phyloP scores from a whole-genome alignment of 73 alveolate genomes.

The Symbiodinium natans region DNA sequence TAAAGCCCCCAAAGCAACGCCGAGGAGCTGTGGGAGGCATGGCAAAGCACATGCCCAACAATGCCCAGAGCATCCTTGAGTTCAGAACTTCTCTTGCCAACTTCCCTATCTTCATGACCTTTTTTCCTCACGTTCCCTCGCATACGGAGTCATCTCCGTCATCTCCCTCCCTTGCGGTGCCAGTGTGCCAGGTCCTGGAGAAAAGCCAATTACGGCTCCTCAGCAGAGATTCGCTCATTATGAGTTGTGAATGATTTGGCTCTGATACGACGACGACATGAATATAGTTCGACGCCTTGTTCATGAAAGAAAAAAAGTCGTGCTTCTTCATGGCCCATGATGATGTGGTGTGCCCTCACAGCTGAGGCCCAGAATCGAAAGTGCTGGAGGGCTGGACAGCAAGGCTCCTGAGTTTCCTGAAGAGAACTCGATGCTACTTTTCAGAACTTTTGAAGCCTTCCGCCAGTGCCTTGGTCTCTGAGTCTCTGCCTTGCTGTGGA shows the following conservation, averaged over 20 bases:
- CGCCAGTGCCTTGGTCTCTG: background rate
- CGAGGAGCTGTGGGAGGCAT: constrained; percentile 84
- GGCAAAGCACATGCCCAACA: background rate
- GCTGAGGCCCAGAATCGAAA: constrained; percentile 55
- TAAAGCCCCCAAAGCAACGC: too few relatives aligned
- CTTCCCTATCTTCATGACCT: background rate
- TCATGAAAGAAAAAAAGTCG: background rate
- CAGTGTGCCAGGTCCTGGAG: constrained; percentile 57
- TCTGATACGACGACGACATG: too few relatives aligned
- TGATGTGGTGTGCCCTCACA: background rate
- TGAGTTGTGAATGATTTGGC: too few relatives aligned
- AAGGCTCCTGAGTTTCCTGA: too few relatives aligned
- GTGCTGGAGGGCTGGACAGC: constrained; percentile 75
- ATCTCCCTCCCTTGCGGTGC: too few relatives aligned
- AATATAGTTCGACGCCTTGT: too few relatives aligned
- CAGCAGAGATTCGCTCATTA: background rate
- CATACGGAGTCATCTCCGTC: too few relatives aligned
- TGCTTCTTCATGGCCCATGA: background rate
- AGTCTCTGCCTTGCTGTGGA: background rate
- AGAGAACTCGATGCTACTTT: too few relatives aligned
- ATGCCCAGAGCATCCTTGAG: too few relatives aligned
- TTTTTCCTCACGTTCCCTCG: too few relatives aligned
- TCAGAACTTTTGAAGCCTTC: too few relatives aligned
- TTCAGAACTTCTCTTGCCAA: background rate
- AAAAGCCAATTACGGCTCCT: constrained; percentile 20